Conservation (phyloP, 2,329 filamentous ascomycete species). For the Teratosphaeriaceae sp. region DNA sequence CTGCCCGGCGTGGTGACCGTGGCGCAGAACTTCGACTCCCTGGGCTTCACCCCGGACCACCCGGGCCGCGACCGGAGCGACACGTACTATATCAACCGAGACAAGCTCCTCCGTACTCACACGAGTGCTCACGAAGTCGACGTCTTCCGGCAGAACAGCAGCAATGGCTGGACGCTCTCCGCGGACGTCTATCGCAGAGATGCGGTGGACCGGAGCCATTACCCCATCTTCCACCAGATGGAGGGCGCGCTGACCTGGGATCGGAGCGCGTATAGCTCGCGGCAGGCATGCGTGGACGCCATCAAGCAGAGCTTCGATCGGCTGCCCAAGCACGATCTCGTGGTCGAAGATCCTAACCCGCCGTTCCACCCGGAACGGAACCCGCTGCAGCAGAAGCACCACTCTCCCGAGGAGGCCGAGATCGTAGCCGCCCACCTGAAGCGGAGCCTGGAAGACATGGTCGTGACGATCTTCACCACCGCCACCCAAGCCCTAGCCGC, state of each 20-base stretch:
- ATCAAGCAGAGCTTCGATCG: slow-evolving; percentile 64
- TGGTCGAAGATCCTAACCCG: slow-evolving; percentile 78
- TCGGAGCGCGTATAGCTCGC: slow-evolving; percentile 49
- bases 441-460: slow-evolving; percentile 79
- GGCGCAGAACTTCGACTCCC: slow-evolving; percentile 89
- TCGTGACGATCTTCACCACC: slow-evolving; percentile 78
- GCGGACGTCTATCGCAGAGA: slow-evolving; percentile 95
- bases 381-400: slow-evolving; percentile 67
- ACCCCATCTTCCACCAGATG: slow-evolving; percentile 98
- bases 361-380: slow-evolving; percentile 72
- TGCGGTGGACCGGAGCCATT: slow-evolving; percentile 90
- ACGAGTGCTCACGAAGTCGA: slow-evolving; percentile 90
- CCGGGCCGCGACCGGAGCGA: slow-evolving; percentile 81
- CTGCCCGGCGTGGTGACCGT: slow-evolving; percentile 80
- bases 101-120: slow-evolving; percentile 82
- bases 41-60: slow-evolving; percentile 84
- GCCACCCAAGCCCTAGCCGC: slow-evolving; percentile 59
- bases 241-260: slow-evolving; percentile 91
- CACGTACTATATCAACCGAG: slow-evolving; percentile 88
- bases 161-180: slow-evolving; percentile 78
- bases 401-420: slow-evolving; percentile 70
- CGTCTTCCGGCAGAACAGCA: slow-evolving; percentile 65
- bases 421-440: slow-evolving; percentile 83
- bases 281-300: slow-evolving; percentile 51
- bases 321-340: slow-evolving; percentile 66